These are phyloP conservation scores for Linnemannia schmuckeri DNA, from an alignment of 192 early-diverging fungal genomes.

Conservation along the genomic window DNA sequence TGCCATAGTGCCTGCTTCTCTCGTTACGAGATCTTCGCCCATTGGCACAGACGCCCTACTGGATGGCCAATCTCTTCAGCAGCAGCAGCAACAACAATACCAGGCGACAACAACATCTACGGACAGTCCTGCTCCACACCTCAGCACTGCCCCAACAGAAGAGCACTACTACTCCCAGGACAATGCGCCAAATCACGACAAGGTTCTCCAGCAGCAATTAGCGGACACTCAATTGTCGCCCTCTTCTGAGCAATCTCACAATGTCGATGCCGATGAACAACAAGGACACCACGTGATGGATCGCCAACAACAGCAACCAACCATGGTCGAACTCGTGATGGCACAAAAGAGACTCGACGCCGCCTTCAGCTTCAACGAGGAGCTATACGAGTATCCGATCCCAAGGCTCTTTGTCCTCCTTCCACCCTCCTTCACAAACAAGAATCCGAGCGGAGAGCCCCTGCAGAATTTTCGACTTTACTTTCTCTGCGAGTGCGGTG, in stretches of 20 bases:
- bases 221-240: background rate
- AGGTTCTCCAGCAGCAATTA: background rate
- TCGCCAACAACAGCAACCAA: background rate
- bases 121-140: background rate
- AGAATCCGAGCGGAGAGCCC: background rate
- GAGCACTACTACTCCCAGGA: background rate
- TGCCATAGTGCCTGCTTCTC: background rate
- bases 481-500: background rate
- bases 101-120: background rate
- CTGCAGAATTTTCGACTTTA: background rate
- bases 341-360: background rate
- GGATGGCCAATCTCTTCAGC: background rate
- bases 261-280: background rate
- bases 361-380: background rate
- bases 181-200: background rate
- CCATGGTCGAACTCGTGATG: background rate
- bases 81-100: background rate
- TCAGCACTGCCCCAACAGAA: background rate
- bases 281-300: background rate
- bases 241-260: background rate
- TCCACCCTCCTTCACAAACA: background rate
- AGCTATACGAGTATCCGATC: background rate
- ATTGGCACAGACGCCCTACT: background rate
- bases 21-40: background rate
- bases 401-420: background rate